Evolutionary conservation across 352 stramenopile species (phyloP).

Genomic region (Phytophthora pistaciae): DNA sequence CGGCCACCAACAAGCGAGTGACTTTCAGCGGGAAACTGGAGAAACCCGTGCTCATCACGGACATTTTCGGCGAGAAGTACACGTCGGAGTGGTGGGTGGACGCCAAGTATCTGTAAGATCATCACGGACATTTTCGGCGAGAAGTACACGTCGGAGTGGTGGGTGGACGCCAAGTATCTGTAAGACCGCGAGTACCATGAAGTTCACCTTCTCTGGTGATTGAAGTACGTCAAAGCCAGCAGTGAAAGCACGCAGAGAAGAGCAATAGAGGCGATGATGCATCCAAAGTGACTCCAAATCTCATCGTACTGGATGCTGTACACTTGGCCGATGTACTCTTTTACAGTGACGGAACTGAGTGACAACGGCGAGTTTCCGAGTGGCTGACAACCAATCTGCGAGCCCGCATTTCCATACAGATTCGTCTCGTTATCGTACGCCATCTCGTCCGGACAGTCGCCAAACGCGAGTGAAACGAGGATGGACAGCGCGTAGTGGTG

Average conservation of each 20-base stretch:
- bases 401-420: background rate
- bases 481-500: constrained; percentile 7
- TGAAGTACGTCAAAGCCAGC: constrained; percentile 10
- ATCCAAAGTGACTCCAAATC: constrained; percentile 28
- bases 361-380: constrained; percentile 14
- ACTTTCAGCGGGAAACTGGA: constrained; percentile 7
- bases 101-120: constrained; percentile 4
- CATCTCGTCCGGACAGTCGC: background rate
- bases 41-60: constrained; percentile 1
- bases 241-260: constrained; percentile 22
- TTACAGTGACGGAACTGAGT: constrained; percentile 8
- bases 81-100: constrained; percentile 14
- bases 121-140: constrained; percentile 9
- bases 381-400: constrained; percentile 8
- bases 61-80: constrained; percentile 8
- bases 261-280: constrained; percentile 34
- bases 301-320: constrained; percentile 42
- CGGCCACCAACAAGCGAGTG: constrained; percentile 3
- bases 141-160: constrained; percentile 8
- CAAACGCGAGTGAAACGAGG: constrained; percentile 6
- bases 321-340: constrained; percentile 36
- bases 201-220: constrained; percentile 6
- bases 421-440: too few relatives aligned
- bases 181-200: too few relatives aligned
- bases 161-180: constrained; percentile 2